Conservation (phyloP, 495 filamentous ascomycete genomes). For the Tirmania nivea region DNA sequence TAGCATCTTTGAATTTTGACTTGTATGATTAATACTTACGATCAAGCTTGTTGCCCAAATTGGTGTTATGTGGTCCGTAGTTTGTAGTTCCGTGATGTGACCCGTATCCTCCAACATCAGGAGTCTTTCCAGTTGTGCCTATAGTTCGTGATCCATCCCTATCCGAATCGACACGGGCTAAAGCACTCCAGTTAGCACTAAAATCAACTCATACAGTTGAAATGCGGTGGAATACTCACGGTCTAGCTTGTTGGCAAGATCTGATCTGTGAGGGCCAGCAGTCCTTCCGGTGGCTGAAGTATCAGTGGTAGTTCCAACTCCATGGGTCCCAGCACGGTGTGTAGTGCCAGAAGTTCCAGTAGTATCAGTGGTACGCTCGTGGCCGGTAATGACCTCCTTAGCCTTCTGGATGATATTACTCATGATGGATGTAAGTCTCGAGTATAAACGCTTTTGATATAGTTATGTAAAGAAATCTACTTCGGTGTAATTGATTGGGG, state of each 20-base stretch:
- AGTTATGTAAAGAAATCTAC: too few species aligned
- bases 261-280: conserved; percentile 31
- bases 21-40: conserved; percentile 25
- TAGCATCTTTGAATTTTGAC: neutral
- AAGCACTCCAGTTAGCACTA: neutral
- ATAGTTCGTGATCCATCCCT: conserved; percentile 17
- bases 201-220: neutral
- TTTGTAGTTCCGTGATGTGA: conserved; percentile 9
- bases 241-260: conserved; percentile 24
- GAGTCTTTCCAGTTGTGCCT: neutral
- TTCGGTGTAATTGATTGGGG: too few species aligned
- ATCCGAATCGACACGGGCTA: conserved; percentile 27
- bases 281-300: neutral
- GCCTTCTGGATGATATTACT: conserved; percentile 42
- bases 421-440: conserved; percentile 8
- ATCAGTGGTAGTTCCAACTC: neutral
- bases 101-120: conserved; percentile 12
- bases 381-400: conserved; percentile 37
- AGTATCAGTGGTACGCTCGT: neutral
- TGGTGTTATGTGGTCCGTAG: conserved; percentile 25
- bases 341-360: conserved; percentile 3
- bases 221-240: neutral
- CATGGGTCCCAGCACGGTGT: neutral
- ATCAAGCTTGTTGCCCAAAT: conserved; percentile 27
- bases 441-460: too few species aligned